A percentile compares a stretch with the other conserved stretches of the same genome.
These are phyloP conservation scores for Spinacia oleracea DNA, from an alignment of 179 eudicot species.

Conservation along the genomic window DNA sequence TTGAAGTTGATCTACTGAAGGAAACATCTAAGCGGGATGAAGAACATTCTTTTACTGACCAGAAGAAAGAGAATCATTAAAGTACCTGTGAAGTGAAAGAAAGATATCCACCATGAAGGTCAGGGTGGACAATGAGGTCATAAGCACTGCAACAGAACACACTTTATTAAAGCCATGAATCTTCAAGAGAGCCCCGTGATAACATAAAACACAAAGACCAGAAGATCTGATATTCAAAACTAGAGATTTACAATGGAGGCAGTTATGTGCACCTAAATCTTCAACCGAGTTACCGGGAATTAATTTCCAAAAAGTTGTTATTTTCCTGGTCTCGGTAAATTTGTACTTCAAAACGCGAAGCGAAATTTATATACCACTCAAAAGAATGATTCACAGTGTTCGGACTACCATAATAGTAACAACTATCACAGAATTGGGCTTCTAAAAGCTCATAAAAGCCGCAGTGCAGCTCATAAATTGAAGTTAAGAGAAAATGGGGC, in stretches of 20 bases:
- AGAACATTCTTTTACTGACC: background rate
- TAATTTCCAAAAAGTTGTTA: background rate
- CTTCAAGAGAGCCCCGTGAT: background rate
- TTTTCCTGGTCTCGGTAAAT: background rate
- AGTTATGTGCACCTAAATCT: background rate
- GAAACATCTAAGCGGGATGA: background rate
- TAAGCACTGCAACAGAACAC: conserved; percentile 50
- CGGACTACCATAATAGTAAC: background rate
- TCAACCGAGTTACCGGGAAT: background rate
- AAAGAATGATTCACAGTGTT: background rate
- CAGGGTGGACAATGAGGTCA: too few species aligned
- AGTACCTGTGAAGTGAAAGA: conserved; percentile 81
- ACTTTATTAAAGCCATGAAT: background rate
- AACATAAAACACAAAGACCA: background rate
- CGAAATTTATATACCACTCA: background rate
- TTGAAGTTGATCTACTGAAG: too few species aligned
- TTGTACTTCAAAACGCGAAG: background rate
- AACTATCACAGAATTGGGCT: too few species aligned
- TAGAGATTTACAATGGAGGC: background rate
- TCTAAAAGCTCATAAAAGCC: conserved; percentile 94
- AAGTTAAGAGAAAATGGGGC: background rate
- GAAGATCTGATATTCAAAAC: background rate
- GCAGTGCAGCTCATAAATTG: conserved; percentile 53
- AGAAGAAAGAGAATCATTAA: background rate
- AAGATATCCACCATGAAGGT: conserved; percentile 75